These are phyloP conservation scores for Thalassiosira exigua DNA, from an alignment of 352 stramenopile species.

Conservation along the genomic window DNA sequence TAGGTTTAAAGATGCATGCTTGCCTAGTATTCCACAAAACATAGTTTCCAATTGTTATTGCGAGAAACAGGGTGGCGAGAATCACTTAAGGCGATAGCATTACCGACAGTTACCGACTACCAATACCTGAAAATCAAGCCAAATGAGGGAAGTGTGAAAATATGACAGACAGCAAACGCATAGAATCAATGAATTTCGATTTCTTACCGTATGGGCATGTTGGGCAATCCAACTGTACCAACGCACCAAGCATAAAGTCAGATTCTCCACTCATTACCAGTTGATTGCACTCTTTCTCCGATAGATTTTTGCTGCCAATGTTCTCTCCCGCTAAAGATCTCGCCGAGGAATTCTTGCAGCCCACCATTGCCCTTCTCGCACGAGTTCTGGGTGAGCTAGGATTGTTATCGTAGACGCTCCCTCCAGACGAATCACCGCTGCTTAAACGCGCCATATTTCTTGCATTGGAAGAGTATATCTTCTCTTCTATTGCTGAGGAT, in stretches of 20 bases:
- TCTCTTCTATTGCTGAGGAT: conserved; percentile 29
- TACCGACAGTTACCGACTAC: too few relatives aligned
- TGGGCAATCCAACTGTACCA: conserved; percentile 68
- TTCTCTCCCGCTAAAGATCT: conserved; percentile 50
- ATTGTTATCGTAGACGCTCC: conserved; percentile 70
- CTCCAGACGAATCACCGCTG: conserved; percentile 61
- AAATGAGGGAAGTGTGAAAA: too few relatives aligned
- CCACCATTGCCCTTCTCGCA: conserved; percentile 63
- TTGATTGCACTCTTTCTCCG: conserved; percentile 70
- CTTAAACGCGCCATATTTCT: conserved; percentile 65
- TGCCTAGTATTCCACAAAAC: too few relatives aligned
- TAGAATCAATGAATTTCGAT: too few relatives aligned
- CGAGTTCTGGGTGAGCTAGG: conserved; percentile 44
- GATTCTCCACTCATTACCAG: conserved; percentile 56
- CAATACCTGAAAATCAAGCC: too few relatives aligned
- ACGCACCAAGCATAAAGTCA: conserved; percentile 72
- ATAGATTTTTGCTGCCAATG: conserved; percentile 47
- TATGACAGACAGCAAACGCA: too few relatives aligned
- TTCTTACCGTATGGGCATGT: conserved; percentile 73
- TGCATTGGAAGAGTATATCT: conserved; percentile 66
- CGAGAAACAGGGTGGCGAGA: too few relatives aligned
- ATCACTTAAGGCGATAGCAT: too few relatives aligned
- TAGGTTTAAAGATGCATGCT: too few relatives aligned
- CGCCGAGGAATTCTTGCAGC: conserved; percentile 63
- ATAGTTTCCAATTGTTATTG: too few relatives aligned